A percentile compares a stretch with the other conserved stretches of the same genome.
Conservation (phyloP, 768 basidiomycete species). For the Panellus pusillus region DNA sequence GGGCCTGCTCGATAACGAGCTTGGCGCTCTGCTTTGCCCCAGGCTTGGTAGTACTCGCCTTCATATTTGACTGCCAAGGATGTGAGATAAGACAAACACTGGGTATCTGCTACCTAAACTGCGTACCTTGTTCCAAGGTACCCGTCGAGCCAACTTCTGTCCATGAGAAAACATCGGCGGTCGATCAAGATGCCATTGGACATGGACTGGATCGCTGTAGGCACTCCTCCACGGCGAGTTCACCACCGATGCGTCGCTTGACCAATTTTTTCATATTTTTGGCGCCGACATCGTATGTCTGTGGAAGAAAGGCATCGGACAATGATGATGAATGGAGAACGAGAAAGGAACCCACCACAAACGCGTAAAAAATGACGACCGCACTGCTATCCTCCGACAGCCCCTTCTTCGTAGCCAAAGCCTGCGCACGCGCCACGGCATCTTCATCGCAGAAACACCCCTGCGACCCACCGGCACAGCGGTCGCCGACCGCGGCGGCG, state of each 20-base stretch:
- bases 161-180: neutral
- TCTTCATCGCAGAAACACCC: neutral
- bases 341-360: conserved; percentile 2
- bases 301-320: neutral
- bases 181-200: conserved; percentile 30
- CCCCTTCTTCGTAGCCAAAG: conserved; percentile 5
- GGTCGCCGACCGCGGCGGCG: too few relatives aligned
- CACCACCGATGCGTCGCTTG: neutral
- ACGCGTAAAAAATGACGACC: conserved; percentile 10
- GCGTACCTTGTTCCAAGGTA: neutral
- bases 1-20: conserved; percentile 4
- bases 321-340: neutral
- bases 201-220: too few relatives aligned
- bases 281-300: conserved; percentile 11
- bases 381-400: conserved; percentile 5
- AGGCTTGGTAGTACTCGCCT: conserved; percentile 15
- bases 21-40: conserved; percentile 7
- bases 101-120: too few relatives aligned
- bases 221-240: neutral
- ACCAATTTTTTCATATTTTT: conserved; percentile 7
- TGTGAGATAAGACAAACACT: too few relatives aligned
- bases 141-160: neutral
- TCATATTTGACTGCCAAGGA: conserved; percentile 10
- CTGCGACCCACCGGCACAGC: neutral
- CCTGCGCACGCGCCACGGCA: conserved; percentile 14